Evolutionary conservation across 192 early-diverging fungal species (phyloP).

Genomic region (Geranomyces michiganensis): DNA sequence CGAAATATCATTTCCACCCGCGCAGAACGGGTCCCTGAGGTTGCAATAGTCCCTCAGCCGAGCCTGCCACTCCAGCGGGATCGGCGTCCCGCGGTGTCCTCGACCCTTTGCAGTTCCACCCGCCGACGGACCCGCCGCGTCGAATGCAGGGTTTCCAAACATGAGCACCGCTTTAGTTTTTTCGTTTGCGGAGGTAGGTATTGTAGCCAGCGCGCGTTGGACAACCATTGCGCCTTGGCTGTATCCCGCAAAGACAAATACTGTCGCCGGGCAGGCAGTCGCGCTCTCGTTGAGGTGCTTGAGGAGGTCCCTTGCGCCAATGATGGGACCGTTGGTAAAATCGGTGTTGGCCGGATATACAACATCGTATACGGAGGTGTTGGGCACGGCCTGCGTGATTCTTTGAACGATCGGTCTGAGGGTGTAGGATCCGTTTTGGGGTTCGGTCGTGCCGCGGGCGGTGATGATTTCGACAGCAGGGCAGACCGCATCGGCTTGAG

Average conservation of each 20-base stretch:
- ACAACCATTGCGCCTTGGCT: constrained; percentile 29
- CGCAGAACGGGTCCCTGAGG: constrained; percentile 6
- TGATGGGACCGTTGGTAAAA: constrained; percentile 16
- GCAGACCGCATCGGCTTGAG: background rate
- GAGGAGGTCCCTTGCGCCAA: constrained; percentile 21
- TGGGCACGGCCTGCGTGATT: background rate
- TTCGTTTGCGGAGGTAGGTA: background rate
- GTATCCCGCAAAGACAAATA: constrained; percentile 21
- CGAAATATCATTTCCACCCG: background rate
- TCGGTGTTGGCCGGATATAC: constrained; percentile 23
- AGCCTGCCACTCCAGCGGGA: background rate
- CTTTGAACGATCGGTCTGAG: background rate
- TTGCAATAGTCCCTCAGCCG: constrained; percentile 19
- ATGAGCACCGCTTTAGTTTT: constrained; percentile 23
- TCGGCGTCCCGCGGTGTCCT: background rate
- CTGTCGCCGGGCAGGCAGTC: background rate
- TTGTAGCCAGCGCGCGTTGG: background rate
- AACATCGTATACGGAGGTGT: constrained; percentile 20
- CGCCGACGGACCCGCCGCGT: background rate
- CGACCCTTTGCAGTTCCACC: constrained; percentile 8
- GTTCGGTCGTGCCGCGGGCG: constrained; percentile 25
- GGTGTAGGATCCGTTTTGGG: constrained; percentile 5
- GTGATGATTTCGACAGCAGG: constrained; percentile 23
- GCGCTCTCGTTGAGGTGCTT: background rate
- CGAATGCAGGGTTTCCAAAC: constrained; percentile 22